Base-by-base conservation (phyloP, 441 rosid genomes). In the Hura crepitans region DNA sequence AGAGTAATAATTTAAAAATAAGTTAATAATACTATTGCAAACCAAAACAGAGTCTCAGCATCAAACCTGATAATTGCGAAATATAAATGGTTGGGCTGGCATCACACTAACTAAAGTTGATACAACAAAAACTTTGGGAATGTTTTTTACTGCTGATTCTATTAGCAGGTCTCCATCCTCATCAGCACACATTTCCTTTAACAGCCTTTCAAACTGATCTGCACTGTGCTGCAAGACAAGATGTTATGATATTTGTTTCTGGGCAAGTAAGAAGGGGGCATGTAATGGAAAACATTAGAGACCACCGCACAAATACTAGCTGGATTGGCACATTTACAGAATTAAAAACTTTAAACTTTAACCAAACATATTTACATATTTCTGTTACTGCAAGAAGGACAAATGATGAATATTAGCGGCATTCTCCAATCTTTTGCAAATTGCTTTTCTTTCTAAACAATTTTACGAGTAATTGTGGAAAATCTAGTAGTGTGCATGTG, bases 131-230 rank as follows among this genome's bases (percentile, higher is more conserved):
- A 95, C 99, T 84, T 95, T 95, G 45, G 97, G 99, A 80, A 82
- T 80, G 78, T 83, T 85, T 81, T 90, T 95, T 65, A 92, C 96
- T 8, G 99, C 91, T 61, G 96, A 90, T 74, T 95, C 99, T 81
- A 95, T 95, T 76, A 95, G 77, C 35, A 92, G 83, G 77, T 95
- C 92, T 37, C 99, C 98, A 77, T 95, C 95, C 80, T 89, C 98
- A 80, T 92, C 95, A 62, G 93, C 87, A 82, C 99, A 95, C 97
- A 95, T 88, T 84, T 95, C 99, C 79, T 92, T 95, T 74, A 95
- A 79, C 80, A 95, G 80, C 75, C 90, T 90, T 86, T 95, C 98
- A 43, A 95, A 95, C 79, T 95, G 93, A 72, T 92, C 92, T 84
- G 98, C 97, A 81, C 96, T 92, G 82, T 95, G 99, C 99, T 95